These are phyloP conservation scores for Narthecium ossifragum DNA, from an alignment of 106 monocot genomes.

Conservation along the genomic window DNA sequence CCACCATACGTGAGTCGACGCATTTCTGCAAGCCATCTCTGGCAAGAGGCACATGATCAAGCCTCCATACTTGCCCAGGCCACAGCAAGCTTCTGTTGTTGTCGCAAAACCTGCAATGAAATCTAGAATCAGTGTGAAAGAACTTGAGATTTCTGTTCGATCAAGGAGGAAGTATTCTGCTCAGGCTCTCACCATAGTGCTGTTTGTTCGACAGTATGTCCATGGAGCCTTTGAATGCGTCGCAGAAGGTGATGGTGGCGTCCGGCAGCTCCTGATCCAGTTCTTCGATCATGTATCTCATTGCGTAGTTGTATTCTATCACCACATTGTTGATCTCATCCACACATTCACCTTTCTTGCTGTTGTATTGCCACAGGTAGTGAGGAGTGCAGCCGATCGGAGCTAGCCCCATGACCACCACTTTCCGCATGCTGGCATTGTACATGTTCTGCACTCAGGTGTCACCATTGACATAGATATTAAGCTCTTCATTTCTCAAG, in stretches of 20 bases:
- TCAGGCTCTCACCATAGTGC: conserved; percentile 36
- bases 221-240: conserved; percentile 73
- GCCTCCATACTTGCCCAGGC: conserved; percentile 54
- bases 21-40: conserved; percentile 63
- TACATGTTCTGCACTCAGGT: conserved; percentile 53
- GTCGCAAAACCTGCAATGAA: conserved; percentile 50
- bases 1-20: conserved; percentile 81
- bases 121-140: not conserved
- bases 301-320: conserved; percentile 53
- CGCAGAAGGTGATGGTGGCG: conserved; percentile 50
- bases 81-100: conserved; percentile 70
- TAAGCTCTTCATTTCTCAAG: too few species aligned
- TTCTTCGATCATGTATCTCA: conserved; percentile 45
- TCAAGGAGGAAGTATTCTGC: too few species aligned
- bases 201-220: conserved; percentile 42
- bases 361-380: conserved; percentile 50
- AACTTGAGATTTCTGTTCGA: too few species aligned
- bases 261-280: conserved; percentile 40
- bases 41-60: conserved; percentile 59
- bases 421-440: conserved; percentile 42
- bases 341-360: conserved; percentile 39
- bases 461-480: not conserved
- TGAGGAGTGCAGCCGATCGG: conserved; percentile 82
- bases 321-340: conserved; percentile 60
- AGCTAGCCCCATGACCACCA: conserved; percentile 74